Base-by-base conservation (phyloP, 2,329 filamentous ascomycete genomes). In the Phoma herbarum region DNA sequence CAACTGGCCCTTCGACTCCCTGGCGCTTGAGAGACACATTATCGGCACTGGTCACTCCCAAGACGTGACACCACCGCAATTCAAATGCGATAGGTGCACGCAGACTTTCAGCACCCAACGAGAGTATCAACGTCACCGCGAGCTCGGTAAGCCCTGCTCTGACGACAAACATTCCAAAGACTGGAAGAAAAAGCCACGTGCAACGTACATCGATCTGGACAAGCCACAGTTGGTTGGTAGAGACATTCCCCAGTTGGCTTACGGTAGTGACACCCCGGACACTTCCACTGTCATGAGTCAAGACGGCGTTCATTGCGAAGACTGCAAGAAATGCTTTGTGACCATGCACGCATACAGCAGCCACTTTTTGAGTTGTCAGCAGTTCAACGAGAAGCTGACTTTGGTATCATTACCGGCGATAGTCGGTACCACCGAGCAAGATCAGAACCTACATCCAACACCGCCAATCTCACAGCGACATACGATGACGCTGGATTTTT, bases 351-450 rank as follows among this genome's bases (percentile, higher is more conserved):
- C 33, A 7, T 70, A 59, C 45, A 56, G 62, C 31, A 51, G 56
- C n/a, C 72, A 74, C 41, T 39, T 61, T 9, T 54, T 75, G n/a
- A 50, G 60, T n/a, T 75, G 73, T 16, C 57, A 26, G 22, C 18
- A 26, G 16, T 10, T 43, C 33, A 48, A 42, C 9, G 26, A 18
- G 18, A 14, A 20, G 25, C 39, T 25, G 35, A 29, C 20, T 9
- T n/a, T 12, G 4, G 22, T 41, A 29, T 23, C 18, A 20, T 20
- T 39, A 4, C 20, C 18, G n/a, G 45, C 26, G 11, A n/a, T 22
- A 5, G 42, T 42, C 16, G 28, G 26, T 31, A 2, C 37, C 9
- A 14, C 25, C 22, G 44, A 46, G 9, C 29, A 23, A 41, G 11
- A n/a, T 20, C 41, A 46, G 10, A 28, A 42, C 6, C 12, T 2